These are phyloP conservation scores for Mallotus japonicus DNA, from an alignment of 441 rosid genomes.

Conservation along the genomic window DNA sequence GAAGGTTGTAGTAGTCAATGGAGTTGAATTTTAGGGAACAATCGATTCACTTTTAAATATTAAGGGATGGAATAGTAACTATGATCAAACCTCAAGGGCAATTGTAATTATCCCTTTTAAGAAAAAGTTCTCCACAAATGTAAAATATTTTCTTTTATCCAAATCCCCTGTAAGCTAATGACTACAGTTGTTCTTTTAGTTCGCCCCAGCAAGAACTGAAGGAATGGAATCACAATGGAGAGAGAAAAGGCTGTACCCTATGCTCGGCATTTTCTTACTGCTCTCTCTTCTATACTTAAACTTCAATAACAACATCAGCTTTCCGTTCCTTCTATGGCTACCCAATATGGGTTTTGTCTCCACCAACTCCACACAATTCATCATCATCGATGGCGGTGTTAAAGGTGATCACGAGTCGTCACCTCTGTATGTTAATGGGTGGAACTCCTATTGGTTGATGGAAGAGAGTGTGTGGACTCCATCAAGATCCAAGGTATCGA, in stretches of 20 bases:
- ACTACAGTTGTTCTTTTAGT: too few relatives aligned
- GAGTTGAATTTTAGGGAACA: too few relatives aligned
- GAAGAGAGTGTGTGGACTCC: slow-evolving; percentile 33
- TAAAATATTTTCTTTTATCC: too few relatives aligned
- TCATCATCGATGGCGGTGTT: slow-evolving; percentile 17
- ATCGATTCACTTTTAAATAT: too few relatives aligned
- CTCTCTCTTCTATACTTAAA: slow-evolving; percentile 35
- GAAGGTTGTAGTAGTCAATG: too few relatives aligned
- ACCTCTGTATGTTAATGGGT: slow-evolving; percentile 36
- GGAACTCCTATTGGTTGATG: slow-evolving; percentile 49
- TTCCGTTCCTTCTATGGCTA: slow-evolving; percentile 30
- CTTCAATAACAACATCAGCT: slow-evolving; percentile 24
- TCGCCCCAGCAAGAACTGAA: neutral
- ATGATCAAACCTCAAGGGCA: too few relatives aligned
- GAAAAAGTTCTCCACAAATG: too few relatives aligned
- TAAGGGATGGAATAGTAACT: too few relatives aligned
- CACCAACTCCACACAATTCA: slow-evolving; percentile 39
- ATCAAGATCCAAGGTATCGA: slow-evolving; percentile 33
- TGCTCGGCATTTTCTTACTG: slow-evolving; percentile 30
- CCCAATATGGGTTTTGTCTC: slow-evolving; percentile 39
- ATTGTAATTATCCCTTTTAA: too few relatives aligned
- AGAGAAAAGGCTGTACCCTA: slow-evolving; percentile 32
- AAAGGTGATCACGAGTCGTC: neutral
- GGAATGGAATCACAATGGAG: slow-evolving; percentile 34
- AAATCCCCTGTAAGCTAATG: too few relatives aligned